Percentiles rank a stretch among this genome's conserved stretches.
Evolutionary conservation across 2,329 filamentous ascomycete species (phyloP).

Genomic region (Tolypocladium amazonense): DNA sequence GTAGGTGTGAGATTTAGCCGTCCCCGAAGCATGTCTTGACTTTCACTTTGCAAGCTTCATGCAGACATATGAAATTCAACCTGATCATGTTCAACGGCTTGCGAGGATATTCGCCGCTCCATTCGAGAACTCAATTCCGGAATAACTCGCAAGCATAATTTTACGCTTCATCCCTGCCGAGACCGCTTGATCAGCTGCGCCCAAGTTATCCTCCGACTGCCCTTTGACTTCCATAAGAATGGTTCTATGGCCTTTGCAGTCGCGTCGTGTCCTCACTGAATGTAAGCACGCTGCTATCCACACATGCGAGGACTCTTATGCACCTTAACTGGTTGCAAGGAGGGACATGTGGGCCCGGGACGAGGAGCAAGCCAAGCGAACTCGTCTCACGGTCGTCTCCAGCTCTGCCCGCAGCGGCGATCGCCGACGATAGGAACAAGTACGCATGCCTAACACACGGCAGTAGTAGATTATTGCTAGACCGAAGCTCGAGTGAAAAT

Average conservation of each 20-base stretch:
- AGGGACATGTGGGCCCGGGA: neutral
- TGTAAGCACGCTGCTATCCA: neutral
- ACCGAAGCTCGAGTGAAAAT: neutral
- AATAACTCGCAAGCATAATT: too few species aligned
- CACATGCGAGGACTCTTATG: neutral
- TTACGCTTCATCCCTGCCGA: too few species aligned
- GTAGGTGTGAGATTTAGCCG: too few species aligned
- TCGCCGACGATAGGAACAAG: neutral
- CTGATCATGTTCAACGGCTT: too few species aligned
- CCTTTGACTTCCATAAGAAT: too few species aligned
- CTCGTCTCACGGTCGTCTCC: neutral
- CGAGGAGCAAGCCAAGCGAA: neutral
- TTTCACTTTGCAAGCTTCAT: too few species aligned
- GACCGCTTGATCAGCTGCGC: too few species aligned
- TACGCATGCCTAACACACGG: neutral
- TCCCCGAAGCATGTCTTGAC: too few species aligned
- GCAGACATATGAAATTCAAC: too few species aligned
- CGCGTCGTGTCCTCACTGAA: neutral
- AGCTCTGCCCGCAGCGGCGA: neutral
- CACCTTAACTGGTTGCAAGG: neutral
- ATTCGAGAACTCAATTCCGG: too few species aligned
- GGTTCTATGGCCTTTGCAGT: too few species aligned
- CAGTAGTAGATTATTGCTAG: neutral
- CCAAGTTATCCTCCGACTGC: neutral
- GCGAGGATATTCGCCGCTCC: too few species aligned